A percentile compares a stretch with the other conserved stretches of the same genome.
These are phyloP conservation scores for Amoeboaphelidium protococcarum DNA, from an alignment of 371 early-diverging fungal species.

Conservation along the genomic window DNA sequence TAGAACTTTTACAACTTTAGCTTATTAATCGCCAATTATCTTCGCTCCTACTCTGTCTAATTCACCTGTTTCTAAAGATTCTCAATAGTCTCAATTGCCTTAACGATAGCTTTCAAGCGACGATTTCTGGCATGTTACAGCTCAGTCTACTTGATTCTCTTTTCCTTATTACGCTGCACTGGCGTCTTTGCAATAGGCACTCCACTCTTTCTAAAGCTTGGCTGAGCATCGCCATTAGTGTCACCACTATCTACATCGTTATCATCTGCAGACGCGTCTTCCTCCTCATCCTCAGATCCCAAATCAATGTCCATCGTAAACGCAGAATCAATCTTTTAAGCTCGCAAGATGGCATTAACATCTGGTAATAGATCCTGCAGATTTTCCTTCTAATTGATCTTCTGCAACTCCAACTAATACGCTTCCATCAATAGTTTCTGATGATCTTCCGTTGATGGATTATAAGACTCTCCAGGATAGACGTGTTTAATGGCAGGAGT, in stretches of 20 bases:
- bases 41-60: not conserved
- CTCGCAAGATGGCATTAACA: conserved; percentile 12
- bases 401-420: conserved; percentile 18
- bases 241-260: conserved; percentile 4
- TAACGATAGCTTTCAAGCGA: conserved; percentile 1
- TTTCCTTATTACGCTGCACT: conserved; percentile 26
- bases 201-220: conserved; percentile 3
- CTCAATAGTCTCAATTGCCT: conserved; percentile 1
- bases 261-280: conserved; percentile 4
- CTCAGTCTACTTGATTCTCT: conserved; percentile 13
- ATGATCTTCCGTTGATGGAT: conserved; percentile 52
- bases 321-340: not conserved
- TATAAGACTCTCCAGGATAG: conserved; percentile 71
- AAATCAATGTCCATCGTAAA: conserved; percentile 3
- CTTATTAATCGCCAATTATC: not conserved
- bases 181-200: too few species aligned
- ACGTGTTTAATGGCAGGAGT: conserved; percentile 50
- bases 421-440: conserved; percentile 19
- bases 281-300: conserved; percentile 10
- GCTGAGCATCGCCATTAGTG: not conserved
- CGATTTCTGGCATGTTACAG: conserved; percentile 3
- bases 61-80: not conserved
- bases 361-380: conserved; percentile 5
- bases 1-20: not conserved
- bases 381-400: conserved; percentile 19